phyloP scores from a whole-genome alignment of 768 basidiomycete genomes.

The Panellus pusillus region DNA sequence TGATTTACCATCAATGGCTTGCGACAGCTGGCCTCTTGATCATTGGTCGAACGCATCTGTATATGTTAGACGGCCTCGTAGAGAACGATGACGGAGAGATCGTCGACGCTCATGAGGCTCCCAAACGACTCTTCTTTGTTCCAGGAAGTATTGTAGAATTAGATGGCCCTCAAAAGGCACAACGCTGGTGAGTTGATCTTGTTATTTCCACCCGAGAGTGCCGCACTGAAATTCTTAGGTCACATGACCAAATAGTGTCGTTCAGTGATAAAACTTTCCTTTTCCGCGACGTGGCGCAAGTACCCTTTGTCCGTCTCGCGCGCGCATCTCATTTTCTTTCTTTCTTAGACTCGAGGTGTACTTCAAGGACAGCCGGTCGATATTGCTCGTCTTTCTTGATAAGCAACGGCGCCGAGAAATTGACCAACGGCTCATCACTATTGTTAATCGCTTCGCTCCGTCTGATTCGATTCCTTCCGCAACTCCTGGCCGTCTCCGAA shows the following conservation, averaged over 20 bases:
- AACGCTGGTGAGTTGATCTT: conserved; percentile 60
- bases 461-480: conserved; percentile 36
- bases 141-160: conserved; percentile 83
- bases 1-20: neutral
- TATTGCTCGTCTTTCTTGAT: conserved; percentile 80
- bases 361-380: conserved; percentile 87
- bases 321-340: neutral
- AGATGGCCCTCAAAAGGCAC: conserved; percentile 76
- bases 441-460: conserved; percentile 41
- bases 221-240: conserved; percentile 42
- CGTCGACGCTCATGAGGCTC: conserved; percentile 85
- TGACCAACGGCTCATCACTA: conserved; percentile 50
- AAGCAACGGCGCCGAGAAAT: conserved; percentile 62
- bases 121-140: conserved; percentile 76
- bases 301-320: conserved; percentile 12
- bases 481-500: conserved; percentile 53
- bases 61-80: conserved; percentile 88
- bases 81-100: conserved; percentile 87
- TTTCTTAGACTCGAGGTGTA: conserved; percentile 77
- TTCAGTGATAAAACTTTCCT: conserved; percentile 83
- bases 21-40: conserved; percentile 82
- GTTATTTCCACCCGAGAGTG: no score
- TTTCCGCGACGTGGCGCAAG: conserved; percentile 90
- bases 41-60: conserved; percentile 80
- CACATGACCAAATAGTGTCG: conserved; percentile 73